Conservation (phyloP, 768 basidiomycete species). For the Trametes meyenii region DNA sequence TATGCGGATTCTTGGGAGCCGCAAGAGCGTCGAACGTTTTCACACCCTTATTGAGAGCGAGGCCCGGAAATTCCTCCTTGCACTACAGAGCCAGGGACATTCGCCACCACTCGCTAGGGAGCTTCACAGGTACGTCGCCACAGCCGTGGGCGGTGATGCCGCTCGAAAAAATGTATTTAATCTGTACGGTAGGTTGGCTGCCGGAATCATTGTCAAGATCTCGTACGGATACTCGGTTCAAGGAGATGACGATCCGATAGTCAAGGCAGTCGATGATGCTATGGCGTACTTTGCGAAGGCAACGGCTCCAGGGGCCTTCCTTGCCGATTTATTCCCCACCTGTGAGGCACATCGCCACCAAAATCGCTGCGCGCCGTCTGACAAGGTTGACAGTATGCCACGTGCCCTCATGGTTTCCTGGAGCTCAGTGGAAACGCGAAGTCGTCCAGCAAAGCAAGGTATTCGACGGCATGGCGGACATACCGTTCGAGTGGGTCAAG, state of each 20-base stretch:
- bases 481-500: conserved; percentile 38
- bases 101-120: conserved; percentile 37
- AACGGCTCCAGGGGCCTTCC: conserved; percentile 38
- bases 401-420: conserved; percentile 45
- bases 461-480: conserved; percentile 21
- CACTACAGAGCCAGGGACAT: conserved; percentile 41
- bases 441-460: conserved; percentile 33
- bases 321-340: conserved; percentile 36
- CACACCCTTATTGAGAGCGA: conserved; percentile 43
- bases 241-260: conserved; percentile 29
- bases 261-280: conserved; percentile 32
- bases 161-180: neutral
- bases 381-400: conserved; percentile 32
- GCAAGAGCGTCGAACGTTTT: conserved; percentile 39
- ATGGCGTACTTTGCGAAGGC: conserved; percentile 29
- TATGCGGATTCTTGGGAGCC: conserved; percentile 45
- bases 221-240: conserved; percentile 33
- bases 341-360: conserved; percentile 28
- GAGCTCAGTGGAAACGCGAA: conserved; percentile 38
- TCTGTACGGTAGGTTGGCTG: conserved; percentile 27
- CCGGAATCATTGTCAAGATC: conserved; percentile 32
- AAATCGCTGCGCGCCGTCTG: neutral
- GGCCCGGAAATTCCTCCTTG: conserved; percentile 46
- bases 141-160: neutral
- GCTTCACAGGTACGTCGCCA: conserved; percentile 42